Evolutionary conservation across 306 rosid species (phyloP).

Genomic region (Glycine latifolia): DNA sequence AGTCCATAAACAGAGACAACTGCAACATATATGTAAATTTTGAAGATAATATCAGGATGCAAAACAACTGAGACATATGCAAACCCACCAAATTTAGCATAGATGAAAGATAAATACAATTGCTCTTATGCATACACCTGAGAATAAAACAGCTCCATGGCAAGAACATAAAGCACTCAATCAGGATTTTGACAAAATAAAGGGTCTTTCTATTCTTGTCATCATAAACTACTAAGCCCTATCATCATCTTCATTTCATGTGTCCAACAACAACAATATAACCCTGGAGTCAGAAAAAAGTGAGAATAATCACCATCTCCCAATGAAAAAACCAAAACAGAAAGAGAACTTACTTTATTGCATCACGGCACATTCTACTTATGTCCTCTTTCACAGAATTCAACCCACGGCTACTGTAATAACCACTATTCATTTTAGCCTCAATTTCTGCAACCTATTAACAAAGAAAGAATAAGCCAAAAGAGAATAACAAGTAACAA

Average conservation of each 20-base stretch:
- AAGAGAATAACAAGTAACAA: constrained; percentile 28
- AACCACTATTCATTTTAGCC: constrained; percentile 80
- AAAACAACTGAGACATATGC: constrained; percentile 28
- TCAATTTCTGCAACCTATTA: constrained; percentile 93
- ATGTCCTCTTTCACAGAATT: constrained; percentile 91
- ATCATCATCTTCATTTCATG: constrained; percentile 17
- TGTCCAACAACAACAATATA: constrained; percentile 23
- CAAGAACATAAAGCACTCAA: constrained; percentile 19
- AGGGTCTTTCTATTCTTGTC: constrained; percentile 20
- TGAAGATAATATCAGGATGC: constrained; percentile 27
- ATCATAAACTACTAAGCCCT: constrained; percentile 2
- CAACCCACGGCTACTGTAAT: constrained; percentile 89
- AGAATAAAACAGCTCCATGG: constrained; percentile 34
- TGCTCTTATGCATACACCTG: constrained; percentile 29
- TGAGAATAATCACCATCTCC: constrained; percentile 1
- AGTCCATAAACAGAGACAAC: constrained; percentile 33
- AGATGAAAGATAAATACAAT: constrained; percentile 28
- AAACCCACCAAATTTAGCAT: constrained; percentile 31
- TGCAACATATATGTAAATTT: constrained; percentile 23
- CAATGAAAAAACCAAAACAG: constrained; percentile 23
- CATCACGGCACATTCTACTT: constrained; percentile 96
- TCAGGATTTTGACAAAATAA: constrained; percentile 30
- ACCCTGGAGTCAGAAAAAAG: constrained; percentile 25
- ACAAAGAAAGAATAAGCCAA: constrained; percentile 39
- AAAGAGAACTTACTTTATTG: constrained; percentile 75